Evolutionary conservation across 192 early-diverging fungal genomes (phyloP), one percentile per base, ranked within the genome.

Genomic region (Entomortierella beljakovae): DNA sequence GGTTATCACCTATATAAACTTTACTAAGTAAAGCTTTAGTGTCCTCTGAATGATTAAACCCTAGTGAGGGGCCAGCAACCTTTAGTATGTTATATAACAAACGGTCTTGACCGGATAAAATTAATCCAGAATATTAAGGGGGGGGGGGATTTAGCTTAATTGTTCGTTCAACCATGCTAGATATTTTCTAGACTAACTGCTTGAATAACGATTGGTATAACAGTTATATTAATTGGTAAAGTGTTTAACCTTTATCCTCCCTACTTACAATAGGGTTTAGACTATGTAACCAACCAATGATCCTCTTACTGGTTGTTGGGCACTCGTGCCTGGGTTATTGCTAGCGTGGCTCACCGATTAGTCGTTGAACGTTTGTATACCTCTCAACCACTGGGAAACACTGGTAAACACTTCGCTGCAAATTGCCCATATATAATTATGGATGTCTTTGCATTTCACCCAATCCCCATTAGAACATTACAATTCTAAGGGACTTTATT

Each of bases 351-450:
- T 81, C 68, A 81, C 80, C 68, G 57, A 59, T 65, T 81, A 81
- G 80, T 81, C 80, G 80, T 81, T 81, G 80, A 81, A 81, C 80
- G 52, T 81, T 53, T 20, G 20, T 46, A 46, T 46, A 46, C 43
- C 43, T 16, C 5, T 46, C 11, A 46, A 46, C 11, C 43, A 46
- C 43, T 46, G 43, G 20, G 11, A 46, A 46, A 46, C 43, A 46
- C 43, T 46, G 43, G 20, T 46, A 46, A 20, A 46, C 20, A 20
- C 43, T 46, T 20, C 43, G 43, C 43, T 46, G 43, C 43, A 46
- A 46, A 20, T 46, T 46, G 20, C 20, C 43, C 20, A 11, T 46
- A 46, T 46, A 46, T 20, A 46, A 46, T n/a, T n/a, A n/a, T 11
- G 20, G 43, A 46, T 20, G 43, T 46, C 20, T 20, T 46, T 46